These are phyloP conservation scores for Oryza meyeriana DNA, from an alignment of 176 grass and related monocot species.

Conservation along the genomic window DNA sequence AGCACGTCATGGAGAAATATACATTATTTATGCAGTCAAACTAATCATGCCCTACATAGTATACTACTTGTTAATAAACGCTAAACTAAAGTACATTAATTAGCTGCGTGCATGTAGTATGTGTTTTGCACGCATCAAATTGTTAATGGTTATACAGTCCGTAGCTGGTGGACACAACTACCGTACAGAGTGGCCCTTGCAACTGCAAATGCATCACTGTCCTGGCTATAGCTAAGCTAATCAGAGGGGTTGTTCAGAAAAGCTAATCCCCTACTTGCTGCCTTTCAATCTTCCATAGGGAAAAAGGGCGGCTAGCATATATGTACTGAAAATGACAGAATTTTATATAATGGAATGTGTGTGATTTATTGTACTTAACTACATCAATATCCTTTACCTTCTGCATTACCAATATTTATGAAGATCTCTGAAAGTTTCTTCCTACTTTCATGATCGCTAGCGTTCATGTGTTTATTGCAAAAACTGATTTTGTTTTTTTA, in stretches of 20 bases:
- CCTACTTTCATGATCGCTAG: too few relatives aligned
- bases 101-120: neutral
- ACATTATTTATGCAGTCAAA: neutral
- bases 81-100: neutral
- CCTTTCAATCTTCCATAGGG: neutral
- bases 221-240: neutral
- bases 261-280: neutral
- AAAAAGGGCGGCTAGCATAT: neutral
- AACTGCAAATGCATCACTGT: neutral
- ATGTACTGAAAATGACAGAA: neutral
- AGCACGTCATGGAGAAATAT: neutral
- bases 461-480: too few relatives aligned
- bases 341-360: neutral
- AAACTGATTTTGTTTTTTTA: too few relatives aligned
- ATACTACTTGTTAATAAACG: neutral
- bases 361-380: neutral
- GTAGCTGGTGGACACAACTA: neutral
- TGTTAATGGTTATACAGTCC: neutral
- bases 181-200: neutral
- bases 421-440: too few relatives aligned
- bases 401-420: too few relatives aligned
- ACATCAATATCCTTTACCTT: neutral
- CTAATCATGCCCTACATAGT: neutral
- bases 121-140: neutral
- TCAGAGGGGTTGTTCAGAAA: neutral